phyloP scores from a whole-genome alignment of 257 asterid species.

The Schizonepeta tenuifolia region DNA sequence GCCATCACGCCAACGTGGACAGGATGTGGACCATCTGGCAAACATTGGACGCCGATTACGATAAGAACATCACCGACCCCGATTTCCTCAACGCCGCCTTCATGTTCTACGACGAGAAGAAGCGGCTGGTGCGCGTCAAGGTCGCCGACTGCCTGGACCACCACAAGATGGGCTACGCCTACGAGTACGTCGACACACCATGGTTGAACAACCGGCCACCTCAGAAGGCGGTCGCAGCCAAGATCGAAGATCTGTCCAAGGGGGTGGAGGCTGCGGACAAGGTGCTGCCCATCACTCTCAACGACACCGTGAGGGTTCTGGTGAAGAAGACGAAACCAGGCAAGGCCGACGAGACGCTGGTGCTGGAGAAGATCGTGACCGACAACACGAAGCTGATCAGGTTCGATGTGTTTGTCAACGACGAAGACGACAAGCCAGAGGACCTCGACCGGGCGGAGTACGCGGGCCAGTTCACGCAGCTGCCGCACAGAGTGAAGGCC shows the following conservation, averaged over 20 bases:
- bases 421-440: constrained; percentile 48
- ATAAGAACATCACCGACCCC: constrained; percentile 15
- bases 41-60: background rate
- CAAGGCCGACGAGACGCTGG: constrained; percentile 34
- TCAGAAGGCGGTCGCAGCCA: background rate
- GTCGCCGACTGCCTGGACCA: constrained; percentile 36
- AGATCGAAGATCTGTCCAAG: background rate
- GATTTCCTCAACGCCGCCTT: constrained; percentile 41
- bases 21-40: constrained; percentile 50
- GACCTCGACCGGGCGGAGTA: background rate
- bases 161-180: constrained; percentile 39
- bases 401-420: constrained; percentile 45
- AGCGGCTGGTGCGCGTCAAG: constrained; percentile 39
- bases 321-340: constrained; percentile 37
- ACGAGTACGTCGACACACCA: constrained; percentile 39
- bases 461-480: background rate
- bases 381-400: constrained; percentile 36
- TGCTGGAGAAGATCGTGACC: constrained; percentile 32
- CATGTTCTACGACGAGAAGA: constrained; percentile 53
- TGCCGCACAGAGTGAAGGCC: constrained; percentile 2
- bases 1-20: constrained; percentile 50
- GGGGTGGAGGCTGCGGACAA: background rate
- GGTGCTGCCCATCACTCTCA: background rate
- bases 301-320: background rate
- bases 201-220: constrained; percentile 43